Base-by-base conservation (phyloP, 192 early-diverging fungal genomes). In the Funneliformis mosseae region DNA sequence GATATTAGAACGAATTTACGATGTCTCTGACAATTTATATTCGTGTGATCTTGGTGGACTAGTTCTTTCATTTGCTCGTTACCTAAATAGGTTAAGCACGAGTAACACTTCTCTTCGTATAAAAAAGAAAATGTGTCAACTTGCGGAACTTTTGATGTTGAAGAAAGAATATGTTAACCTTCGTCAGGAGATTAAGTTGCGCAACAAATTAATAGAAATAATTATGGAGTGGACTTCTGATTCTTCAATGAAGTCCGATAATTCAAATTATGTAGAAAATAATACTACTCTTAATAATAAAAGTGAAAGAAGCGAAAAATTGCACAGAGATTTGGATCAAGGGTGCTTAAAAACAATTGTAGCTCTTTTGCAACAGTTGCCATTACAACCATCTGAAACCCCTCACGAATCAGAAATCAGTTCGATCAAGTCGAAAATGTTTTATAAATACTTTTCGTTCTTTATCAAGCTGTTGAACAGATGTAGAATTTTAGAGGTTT, bases 331-430 rank as follows among this genome's bases (percentile, higher is more conserved):
- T 76, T 82, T 96, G 27, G 94, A 96, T 85, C 81, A 92, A 71
- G 92, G 91, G n/a, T 92, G 91, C 61, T 88, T 96, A 83, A 94
- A 93, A 77, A 93, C 94, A 0, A 89, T 95, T 50, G 92, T 93
- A 5, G 83, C 85, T 9, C 84, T 96, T 5, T 73, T 96, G 23
- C 85, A 89, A 71, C 88, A 90, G 67, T 81, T 96, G 21, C 93
- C 94, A 9, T 82, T 96, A 39, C 94, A 94, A 74, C 87, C 92
- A 4, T 85, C 87, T 62, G 91, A 92, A 41, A 82, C 83, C 16
- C 77, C 84, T 0, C 88, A 85, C 69, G 91, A 92, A 42, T 79
- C 86, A 2, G 89, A 89, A 66, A 85, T 91, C 62, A 82, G 84
- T 12, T 87, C 88, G 77, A 86, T 88, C 66, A 94, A 93, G 60